These are phyloP conservation scores for Aspergillus fumigatiaffinis DNA, from an alignment of 2,329 filamentous ascomycete species.

Conservation along the genomic window DNA sequence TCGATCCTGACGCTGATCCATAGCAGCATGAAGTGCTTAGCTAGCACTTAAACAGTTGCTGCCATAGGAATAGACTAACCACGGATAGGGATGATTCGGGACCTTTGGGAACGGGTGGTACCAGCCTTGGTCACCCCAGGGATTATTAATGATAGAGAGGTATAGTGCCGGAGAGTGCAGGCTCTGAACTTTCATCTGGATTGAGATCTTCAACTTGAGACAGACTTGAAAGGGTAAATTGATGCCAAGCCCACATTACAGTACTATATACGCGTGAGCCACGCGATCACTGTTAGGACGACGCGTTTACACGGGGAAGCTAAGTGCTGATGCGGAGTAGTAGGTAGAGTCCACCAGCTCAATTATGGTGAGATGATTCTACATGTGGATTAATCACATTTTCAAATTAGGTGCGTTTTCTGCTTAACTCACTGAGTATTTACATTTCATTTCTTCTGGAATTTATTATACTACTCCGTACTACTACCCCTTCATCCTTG, in stretches of 20 bases:
- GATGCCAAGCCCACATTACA: neutral
- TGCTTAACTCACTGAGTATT: neutral
- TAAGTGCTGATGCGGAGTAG: neutral
- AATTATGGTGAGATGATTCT: neutral
- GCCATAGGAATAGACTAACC: neutral
- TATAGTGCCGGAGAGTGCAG: neutral
- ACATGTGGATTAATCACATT: neutral
- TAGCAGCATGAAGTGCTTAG: neutral
- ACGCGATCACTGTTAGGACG: neutral
- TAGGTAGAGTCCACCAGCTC: neutral
- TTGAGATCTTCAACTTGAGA: neutral
- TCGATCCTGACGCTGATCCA: neutral
- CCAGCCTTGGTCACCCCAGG: neutral
- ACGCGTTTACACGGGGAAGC: neutral
- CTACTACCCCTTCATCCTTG: neutral
- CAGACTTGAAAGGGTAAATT: neutral
- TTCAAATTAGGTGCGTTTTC: neutral
- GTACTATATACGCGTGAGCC: neutral
- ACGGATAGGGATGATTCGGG: neutral
- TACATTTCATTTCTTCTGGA: neutral
- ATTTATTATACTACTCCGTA: neutral
- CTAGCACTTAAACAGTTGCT: neutral
- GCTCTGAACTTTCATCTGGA: neutral
- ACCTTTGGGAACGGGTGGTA: neutral
- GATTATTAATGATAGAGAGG: neutral